These are phyloP conservation scores for Cadophora sp. DNA, from an alignment of 2,329 filamentous ascomycete genomes.

Conservation along the genomic window DNA sequence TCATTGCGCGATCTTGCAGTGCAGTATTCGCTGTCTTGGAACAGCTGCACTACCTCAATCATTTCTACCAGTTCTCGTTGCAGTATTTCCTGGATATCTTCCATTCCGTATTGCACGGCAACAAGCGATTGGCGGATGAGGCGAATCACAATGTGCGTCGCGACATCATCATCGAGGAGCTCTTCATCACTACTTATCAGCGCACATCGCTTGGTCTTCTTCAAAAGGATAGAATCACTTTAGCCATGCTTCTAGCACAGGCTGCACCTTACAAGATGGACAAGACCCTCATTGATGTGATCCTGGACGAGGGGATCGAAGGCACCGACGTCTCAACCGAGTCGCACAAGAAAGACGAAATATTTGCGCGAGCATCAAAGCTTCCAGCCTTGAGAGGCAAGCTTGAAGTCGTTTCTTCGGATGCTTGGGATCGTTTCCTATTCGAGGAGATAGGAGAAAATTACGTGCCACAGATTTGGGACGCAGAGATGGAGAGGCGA, in stretches of 20 bases:
- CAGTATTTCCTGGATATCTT: constrained; percentile 99
- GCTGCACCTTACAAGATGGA: constrained; percentile 97
- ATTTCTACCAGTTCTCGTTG: constrained; percentile 99
- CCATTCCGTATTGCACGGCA: constrained; percentile 84
- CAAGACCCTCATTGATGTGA: constrained; percentile 82
- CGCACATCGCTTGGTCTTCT: constrained; percentile 91
- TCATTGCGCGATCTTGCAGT: constrained; percentile 93
- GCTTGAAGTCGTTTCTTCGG: constrained; percentile 65
- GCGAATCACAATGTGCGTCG: constrained; percentile 80
- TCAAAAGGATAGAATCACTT: constrained; percentile 91
- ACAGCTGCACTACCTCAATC: constrained; percentile 96
- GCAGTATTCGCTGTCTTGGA: constrained; percentile 97
- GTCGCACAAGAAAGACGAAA: constrained; percentile 67
- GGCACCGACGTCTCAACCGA: constrained; percentile 81
- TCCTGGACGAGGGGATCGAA: constrained; percentile 79
- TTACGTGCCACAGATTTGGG: constrained; percentile 79
- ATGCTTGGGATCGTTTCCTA: constrained; percentile 83
- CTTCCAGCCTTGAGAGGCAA: constrained; percentile 76
- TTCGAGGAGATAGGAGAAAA: constrained; percentile 87
- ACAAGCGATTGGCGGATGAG: constrained; percentile 73
- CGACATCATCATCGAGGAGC: constrained; percentile 87
- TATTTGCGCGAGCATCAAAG: constrained; percentile 71
- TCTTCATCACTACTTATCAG: constrained; percentile 91
- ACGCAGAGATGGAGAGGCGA: constrained; percentile 65
- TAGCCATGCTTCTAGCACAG: constrained; percentile 94